phyloP scores from a whole-genome alignment of 495 filamentous ascomycete genomes.

The Aspergillus homomorphus region DNA sequence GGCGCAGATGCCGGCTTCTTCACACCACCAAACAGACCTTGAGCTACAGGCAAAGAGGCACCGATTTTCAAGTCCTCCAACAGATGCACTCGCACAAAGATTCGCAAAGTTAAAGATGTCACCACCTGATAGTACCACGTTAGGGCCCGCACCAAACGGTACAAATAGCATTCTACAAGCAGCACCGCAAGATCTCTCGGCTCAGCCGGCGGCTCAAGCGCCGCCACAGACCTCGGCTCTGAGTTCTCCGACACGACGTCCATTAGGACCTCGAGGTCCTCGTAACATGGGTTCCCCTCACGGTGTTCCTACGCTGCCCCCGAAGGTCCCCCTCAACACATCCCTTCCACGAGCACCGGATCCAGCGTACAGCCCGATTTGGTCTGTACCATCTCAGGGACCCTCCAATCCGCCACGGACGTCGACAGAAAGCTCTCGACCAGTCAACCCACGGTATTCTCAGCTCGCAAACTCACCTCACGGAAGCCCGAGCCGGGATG shows the following conservation, averaged over 20 bases:
- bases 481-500: slow-evolving; percentile 36
- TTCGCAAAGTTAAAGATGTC: slow-evolving; percentile 43
- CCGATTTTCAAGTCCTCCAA: slow-evolving; percentile 28
- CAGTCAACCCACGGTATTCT: slow-evolving; percentile 37
- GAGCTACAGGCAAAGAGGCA: slow-evolving; percentile 21
- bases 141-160: slow-evolving; percentile 5
- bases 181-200: slow-evolving; percentile 30
- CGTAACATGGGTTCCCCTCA: slow-evolving; percentile 53
- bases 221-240: slow-evolving; percentile 19
- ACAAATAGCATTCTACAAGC: slow-evolving; percentile 34
- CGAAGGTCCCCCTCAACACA: slow-evolving; percentile 55
- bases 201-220: slow-evolving; percentile 23
- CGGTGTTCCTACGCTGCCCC: slow-evolving; percentile 45
- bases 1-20: slow-evolving; percentile 44
- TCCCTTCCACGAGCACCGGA: slow-evolving; percentile 75
- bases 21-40: slow-evolving; percentile 33
- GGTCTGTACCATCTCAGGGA: slow-evolving; percentile 40
- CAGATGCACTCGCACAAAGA: slow-evolving; percentile 43
- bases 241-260: slow-evolving; percentile 33
- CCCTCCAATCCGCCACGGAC: slow-evolving; percentile 50
- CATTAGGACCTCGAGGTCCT: slow-evolving; percentile 55
- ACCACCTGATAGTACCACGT: slow-evolving; percentile 14
- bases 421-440: slow-evolving; percentile 40
- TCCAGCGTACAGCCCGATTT: slow-evolving; percentile 77
- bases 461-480: slow-evolving; percentile 37